Evolutionary conservation across 345 rosid genomes (phyloP), one percentile per base, ranked within the genome.

Genomic region (Gynandropsis gynandra): DNA sequence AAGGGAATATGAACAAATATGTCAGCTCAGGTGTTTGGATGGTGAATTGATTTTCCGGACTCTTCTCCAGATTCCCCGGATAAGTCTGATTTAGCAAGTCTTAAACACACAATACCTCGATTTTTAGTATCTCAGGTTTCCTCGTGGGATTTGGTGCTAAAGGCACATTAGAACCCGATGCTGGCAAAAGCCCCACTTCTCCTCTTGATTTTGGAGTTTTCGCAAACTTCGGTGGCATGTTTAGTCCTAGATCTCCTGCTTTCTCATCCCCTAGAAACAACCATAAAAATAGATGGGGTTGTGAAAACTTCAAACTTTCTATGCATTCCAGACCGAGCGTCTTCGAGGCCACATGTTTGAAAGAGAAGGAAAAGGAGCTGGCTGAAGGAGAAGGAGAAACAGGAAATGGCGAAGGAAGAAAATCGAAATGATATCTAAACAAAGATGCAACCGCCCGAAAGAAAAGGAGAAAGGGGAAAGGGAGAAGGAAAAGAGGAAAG

Each of bases 161-260:
- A 63, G 65, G 59, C 29, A 63, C 71, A 4, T 47, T 55, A 18
- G 78, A 74, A 46, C 41, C 70, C 32, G 80, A 76, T 39, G 64
- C 71, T 0, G 63, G 57, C 14, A 56, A 68, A 63, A 79, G 85
- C 55, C 89, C 89, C 14, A 76, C 89, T 38, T 72, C 82, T 62
- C 76, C 84, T 18, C 76, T 82, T 33, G 89, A 82, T 62, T 70
- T 78, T 55, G 68, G 66, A 61, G 62, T 66, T 49, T 72, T 72
- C 56, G 64, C 74, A 17, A 74, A 58, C 51, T 74, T 76, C 45
- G 69, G 78, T 58, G 76, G 76, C 62, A 66, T 79, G 14, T 74
- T 79, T 42, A 67, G 72, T 37, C 65, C 56, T 40, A 78, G 46
- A 62, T 66, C 79, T 46, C 72, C 74, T 0, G 69, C 54, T 18